Percentiles rank a stretch among this genome's conserved stretches.
Conservation (phyloP, 2,329 filamentous ascomycete species). For the Stachybotrys chartarum region DNA sequence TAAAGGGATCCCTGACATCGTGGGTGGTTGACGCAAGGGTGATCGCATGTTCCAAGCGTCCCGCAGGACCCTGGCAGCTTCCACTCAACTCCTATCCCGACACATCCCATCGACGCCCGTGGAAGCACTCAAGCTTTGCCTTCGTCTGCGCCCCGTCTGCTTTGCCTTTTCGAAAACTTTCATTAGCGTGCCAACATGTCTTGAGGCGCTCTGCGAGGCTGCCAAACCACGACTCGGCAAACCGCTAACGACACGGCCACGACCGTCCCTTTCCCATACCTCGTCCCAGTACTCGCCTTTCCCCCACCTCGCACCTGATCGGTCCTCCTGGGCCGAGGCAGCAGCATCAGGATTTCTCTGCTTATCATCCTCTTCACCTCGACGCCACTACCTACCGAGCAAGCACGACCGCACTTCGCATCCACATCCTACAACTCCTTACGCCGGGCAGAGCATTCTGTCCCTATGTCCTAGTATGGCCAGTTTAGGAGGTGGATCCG, state of each 20-base stretch:
- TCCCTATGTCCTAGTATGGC: slow-evolving; percentile 24
- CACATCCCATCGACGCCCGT: background rate
- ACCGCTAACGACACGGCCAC: background rate
- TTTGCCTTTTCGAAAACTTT: background rate
- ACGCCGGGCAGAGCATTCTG: background rate
- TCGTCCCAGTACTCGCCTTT: background rate
- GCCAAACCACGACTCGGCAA: background rate
- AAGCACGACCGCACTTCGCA: too few relatives aligned
- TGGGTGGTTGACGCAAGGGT: background rate
- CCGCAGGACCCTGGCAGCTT: slow-evolving; percentile 1
- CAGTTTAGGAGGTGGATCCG: slow-evolving; percentile 18
- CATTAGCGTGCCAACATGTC: background rate
- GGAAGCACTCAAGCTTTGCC: background rate
- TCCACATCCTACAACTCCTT: background rate
- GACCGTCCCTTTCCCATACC: too few relatives aligned
- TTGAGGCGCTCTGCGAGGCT: background rate
- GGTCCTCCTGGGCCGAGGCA: background rate
- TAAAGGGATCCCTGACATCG: background rate
- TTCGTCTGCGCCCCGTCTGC: background rate
- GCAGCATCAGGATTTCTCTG: background rate
- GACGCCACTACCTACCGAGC: background rate
- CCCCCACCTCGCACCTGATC: background rate
- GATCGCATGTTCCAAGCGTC: background rate
- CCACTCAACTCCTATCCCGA: background rate
- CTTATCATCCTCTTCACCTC: background rate